These are phyloP conservation scores for Dryadomyces sulphureus DNA, from an alignment of 2,329 filamentous ascomycete genomes.

Conservation along the genomic window DNA sequence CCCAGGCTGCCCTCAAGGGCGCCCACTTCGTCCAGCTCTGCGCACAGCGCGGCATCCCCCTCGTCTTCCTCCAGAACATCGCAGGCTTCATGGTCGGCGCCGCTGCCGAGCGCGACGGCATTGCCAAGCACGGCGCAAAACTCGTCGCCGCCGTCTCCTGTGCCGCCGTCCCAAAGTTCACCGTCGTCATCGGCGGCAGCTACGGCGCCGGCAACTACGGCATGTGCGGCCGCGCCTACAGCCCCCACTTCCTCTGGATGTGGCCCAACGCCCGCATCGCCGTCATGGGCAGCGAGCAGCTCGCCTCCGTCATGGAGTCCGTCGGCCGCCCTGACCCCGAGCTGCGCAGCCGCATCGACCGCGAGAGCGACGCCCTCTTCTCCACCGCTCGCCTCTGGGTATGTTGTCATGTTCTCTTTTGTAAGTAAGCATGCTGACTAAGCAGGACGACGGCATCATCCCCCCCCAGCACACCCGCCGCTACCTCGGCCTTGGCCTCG, in stretches of 20 bases:
- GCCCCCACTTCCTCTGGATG: constrained; percentile 84
- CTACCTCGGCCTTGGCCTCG: constrained; percentile 58
- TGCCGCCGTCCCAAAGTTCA: constrained; percentile 91
- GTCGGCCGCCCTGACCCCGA: constrained; percentile 68
- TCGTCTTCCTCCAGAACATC: constrained; percentile 94
- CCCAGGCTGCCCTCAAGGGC: constrained; percentile 76
- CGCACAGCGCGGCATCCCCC: constrained; percentile 72
- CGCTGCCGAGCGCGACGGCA: constrained; percentile 84
- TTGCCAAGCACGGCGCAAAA: constrained; percentile 96
- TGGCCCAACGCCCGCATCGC: constrained; percentile 96
- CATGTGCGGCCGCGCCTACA: constrained; percentile 92
- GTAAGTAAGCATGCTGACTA: neutral
- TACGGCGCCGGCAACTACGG: constrained; percentile 96
- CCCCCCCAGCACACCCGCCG: constrained; percentile 60
- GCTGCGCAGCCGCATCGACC: constrained; percentile 71
- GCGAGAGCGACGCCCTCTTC: constrained; percentile 78
- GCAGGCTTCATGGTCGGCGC: constrained; percentile 95
- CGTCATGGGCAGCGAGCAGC: constrained; percentile 91
- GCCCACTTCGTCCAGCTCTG: constrained; percentile 96
- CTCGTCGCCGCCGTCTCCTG: constrained; percentile 90
- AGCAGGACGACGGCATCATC: constrained; percentile 62
- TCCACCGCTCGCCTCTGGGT: constrained; percentile 84
- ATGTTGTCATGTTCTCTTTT: neutral
- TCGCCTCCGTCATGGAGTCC: constrained; percentile 85
- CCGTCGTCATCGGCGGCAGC: constrained; percentile 84